Base-by-base conservation (phyloP, 768 basidiomycete species). In the Rhodotorula babjevae region DNA sequence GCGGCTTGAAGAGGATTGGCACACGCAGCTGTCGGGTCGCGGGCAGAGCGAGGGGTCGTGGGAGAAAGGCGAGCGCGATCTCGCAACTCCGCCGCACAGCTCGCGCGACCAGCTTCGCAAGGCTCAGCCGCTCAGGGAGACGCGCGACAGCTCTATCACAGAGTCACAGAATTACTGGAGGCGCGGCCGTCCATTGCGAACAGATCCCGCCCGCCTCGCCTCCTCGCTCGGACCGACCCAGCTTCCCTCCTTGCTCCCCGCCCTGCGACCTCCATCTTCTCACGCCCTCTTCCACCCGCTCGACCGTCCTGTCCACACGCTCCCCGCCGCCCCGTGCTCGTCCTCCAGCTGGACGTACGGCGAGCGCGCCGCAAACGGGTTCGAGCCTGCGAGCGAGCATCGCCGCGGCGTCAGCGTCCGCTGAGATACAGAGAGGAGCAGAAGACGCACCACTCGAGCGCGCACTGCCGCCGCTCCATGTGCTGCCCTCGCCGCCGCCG, bases 271-370 rank as follows among this genome's bases (percentile, higher is more conserved):
- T 57, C 18, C 14, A 0, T 8, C 56, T 3, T 7, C 33, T 57
- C 56, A 52, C 25, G 63, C 53, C 5, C 42, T 40, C 19, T 40
- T 42, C 64, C 64, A 65, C 57, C 57, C 44, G n/a, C 53, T 25
- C 36, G 40, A 44, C 15, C 33, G 59, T 2, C 57, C 65, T 19
- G 56, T 59, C 57, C 65, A 66, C 21, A 59, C 57, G 18, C 65
- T 66, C 4, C 56, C 65, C 33, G 18, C 47, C 25, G 46, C 65
- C 25, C 36, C 33, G 2, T 40, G 44, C 44, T 31, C 42, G 14
- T 44, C 27, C 16, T 46, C 42, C 4, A 29, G 12, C 14, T 9
- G 10, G 27, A 6, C 7, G 27, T 56, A 15, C 55, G 9, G 21
- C 23, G 57, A n/a, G 12, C 40, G 18, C 42, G 42, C n/a, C 40